phyloP scores from a whole-genome alignment of 1,284 basidiomycete genomes.

The Earliella scabrosa region DNA sequence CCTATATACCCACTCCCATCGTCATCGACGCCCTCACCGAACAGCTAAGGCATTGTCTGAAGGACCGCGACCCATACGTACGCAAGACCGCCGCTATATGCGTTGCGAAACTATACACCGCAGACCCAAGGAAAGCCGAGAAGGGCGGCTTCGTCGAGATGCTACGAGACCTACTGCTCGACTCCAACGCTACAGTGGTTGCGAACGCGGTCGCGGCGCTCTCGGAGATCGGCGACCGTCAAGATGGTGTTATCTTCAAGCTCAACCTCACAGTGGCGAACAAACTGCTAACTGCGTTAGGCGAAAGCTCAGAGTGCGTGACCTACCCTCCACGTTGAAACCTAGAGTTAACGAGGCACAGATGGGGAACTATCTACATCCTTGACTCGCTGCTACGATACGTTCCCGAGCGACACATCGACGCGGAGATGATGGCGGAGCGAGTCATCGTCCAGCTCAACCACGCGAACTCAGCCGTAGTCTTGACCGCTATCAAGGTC shows the following conservation, averaged over 20 bases:
- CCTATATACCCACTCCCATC: constrained; percentile 87
- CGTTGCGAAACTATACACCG: constrained; percentile 89
- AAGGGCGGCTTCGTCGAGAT: constrained; percentile 84
- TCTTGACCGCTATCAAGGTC: constrained; percentile 93
- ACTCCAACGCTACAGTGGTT: constrained; percentile 93
- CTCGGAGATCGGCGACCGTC: constrained; percentile 88
- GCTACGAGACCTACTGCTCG: constrained; percentile 88
- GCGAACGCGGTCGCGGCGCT: constrained; percentile 95
- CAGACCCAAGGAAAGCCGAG: constrained; percentile 86
- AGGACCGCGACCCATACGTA: constrained; percentile 93
- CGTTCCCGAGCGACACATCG: constrained; percentile 85
- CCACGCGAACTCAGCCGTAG: constrained; percentile 94
- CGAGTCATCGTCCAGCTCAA: constrained; percentile 91
- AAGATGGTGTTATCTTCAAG: constrained; percentile 88
- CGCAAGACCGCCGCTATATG: constrained; percentile 95
- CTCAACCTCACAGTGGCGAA: constrained; percentile 84
- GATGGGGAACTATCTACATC: constrained; percentile 99
- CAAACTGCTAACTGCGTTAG: constrained; percentile 83
- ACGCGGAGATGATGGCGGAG: constrained; percentile 94
- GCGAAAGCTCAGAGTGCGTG: constrained; percentile 90
- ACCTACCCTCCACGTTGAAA: constrained; percentile 3
- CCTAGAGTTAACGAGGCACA: constrained; percentile 37
- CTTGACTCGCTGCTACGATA: constrained; percentile 93
- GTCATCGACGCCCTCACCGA: constrained; percentile 84
- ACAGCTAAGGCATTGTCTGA: constrained; percentile 85